phyloP scores from a whole-genome alignment of 1,284 basidiomycete species.

The Pseudozyma hubeiensis region DNA sequence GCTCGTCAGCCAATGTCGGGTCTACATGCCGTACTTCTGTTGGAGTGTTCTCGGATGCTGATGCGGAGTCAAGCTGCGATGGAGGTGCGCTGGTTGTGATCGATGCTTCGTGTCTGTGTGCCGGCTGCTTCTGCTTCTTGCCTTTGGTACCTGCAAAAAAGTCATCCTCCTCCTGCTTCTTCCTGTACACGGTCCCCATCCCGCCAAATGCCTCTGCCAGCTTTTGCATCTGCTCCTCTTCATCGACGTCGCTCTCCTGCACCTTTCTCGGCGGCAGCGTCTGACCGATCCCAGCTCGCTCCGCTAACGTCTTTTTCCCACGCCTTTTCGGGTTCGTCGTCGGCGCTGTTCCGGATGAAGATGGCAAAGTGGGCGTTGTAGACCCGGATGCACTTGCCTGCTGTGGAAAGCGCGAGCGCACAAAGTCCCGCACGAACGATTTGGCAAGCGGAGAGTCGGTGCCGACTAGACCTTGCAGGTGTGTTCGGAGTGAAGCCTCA shows the following conservation, averaged over 20 bases:
- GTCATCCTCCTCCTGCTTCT: conserved; percentile 38
- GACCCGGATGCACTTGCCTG: conserved; percentile 9
- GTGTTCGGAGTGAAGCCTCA: conserved; percentile 25
- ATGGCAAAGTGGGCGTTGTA: conserved; percentile 5
- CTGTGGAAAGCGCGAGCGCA: conserved; percentile 34
- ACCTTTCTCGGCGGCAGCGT: conserved; percentile 31
- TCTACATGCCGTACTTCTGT: background rate
- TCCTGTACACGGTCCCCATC: conserved; percentile 44
- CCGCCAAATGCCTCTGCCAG: conserved; percentile 42
- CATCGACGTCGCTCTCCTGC: conserved; percentile 5
- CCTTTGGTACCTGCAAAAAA: conserved; percentile 41
- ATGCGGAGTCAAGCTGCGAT: background rate
- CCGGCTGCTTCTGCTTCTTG: conserved; percentile 22
- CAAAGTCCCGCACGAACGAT: conserved; percentile 38
- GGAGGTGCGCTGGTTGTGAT: background rate
- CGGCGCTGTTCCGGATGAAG: background rate
- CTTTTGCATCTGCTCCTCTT: conserved; percentile 35
- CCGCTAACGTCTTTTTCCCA: conserved; percentile 38
- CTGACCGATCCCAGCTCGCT: conserved; percentile 37
- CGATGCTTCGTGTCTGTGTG: background rate
- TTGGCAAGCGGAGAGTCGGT: conserved; percentile 30
- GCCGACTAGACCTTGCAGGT: conserved; percentile 44
- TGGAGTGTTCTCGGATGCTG: background rate
- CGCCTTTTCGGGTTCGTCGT: conserved; percentile 15
- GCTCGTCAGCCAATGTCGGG: conserved; percentile 3